These are phyloP conservation scores for Cercospora sojina DNA, from an alignment of 2,329 filamentous ascomycete genomes.

Conservation along the genomic window DNA sequence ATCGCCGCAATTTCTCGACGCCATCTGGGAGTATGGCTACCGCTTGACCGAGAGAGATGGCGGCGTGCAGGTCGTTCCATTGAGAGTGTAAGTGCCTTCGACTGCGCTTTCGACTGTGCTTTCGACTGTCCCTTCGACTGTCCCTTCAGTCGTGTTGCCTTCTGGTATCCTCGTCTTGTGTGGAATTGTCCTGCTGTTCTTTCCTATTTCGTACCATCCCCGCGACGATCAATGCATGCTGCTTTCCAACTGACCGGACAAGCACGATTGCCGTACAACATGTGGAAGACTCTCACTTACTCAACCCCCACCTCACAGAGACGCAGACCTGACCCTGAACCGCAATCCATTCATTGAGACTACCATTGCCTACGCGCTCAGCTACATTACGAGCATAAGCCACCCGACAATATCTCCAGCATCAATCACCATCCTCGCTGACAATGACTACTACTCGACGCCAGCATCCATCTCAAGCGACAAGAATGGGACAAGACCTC, in stretches of 20 bases:
- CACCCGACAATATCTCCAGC: constrained; percentile 62
- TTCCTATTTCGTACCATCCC: constrained; percentile 3
- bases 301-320: constrained; percentile 28
- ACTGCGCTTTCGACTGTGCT: too few relatives aligned
- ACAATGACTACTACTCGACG: constrained; percentile 95
- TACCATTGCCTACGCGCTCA: constrained; percentile 81
- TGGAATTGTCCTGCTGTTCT: background rate
- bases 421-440: constrained; percentile 82
- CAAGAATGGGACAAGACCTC: constrained; percentile 32
- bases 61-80: constrained; percentile 78
- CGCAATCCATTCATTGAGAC: constrained; percentile 90
- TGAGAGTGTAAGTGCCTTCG: constrained; percentile 65
- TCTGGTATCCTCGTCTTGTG: background rate
- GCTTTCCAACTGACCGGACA: background rate
- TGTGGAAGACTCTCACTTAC: constrained; percentile 24
- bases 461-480: constrained; percentile 43
- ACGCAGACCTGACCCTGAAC: constrained; percentile 46
- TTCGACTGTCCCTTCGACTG: constrained; percentile 44
- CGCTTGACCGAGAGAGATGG: constrained; percentile 67
- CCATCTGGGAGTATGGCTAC: constrained; percentile 85
- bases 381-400: constrained; percentile 64
- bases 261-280: background rate
- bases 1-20: constrained; percentile 86
- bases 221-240: constrained; percentile 1
- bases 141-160: background rate